phyloP scores from a whole-genome alignment of 106 monocot species.

The Xerophyta viscosa region DNA sequence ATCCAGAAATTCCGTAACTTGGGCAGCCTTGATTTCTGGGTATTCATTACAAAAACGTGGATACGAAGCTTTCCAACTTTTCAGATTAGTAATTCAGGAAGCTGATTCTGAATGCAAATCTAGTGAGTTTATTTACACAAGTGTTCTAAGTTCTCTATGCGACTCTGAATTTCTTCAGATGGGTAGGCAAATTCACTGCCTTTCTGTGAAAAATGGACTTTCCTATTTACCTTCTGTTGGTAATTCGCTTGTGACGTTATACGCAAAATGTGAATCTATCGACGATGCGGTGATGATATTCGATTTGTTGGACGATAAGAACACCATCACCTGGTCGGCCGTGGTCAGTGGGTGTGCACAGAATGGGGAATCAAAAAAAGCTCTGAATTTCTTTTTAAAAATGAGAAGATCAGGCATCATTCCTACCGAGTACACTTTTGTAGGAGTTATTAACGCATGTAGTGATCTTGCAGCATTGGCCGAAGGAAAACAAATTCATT shows the following conservation, averaged over 20 bases:
- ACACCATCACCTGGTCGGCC: conserved; percentile 62
- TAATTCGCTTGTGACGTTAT: conserved; percentile 58
- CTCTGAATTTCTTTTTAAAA: conserved; percentile 31
- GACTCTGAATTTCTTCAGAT: conserved; percentile 18
- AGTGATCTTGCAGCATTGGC: conserved; percentile 20
- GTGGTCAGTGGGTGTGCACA: conserved; percentile 66
- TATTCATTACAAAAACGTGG: conserved; percentile 26
- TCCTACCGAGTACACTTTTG: conserved; percentile 62
- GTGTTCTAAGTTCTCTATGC: conserved; percentile 37
- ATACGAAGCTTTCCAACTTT: conserved; percentile 33
- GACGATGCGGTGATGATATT: conserved; percentile 36
- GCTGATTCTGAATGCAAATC: conserved; percentile 8
- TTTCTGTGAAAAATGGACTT: conserved; percentile 32
- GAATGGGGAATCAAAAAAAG: conserved; percentile 30
- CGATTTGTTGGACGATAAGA: conserved; percentile 26
- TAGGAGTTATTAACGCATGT: conserved; percentile 60
- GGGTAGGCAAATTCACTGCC: conserved; percentile 39
- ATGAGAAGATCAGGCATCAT: conserved; percentile 37
- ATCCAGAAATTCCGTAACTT: conserved; percentile 41
- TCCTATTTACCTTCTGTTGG: conserved; percentile 33
- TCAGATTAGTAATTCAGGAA: conserved; percentile 24
- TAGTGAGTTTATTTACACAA: conserved; percentile 61
- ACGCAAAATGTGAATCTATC: conserved; percentile 46
- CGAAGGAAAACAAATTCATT: conserved; percentile 40
- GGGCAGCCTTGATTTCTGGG: conserved; percentile 58